Evolutionary conservation across 345 rosid genomes (phyloP), one percentile per base, ranked within the genome.

Genomic region (Erucastrum elatum): DNA sequence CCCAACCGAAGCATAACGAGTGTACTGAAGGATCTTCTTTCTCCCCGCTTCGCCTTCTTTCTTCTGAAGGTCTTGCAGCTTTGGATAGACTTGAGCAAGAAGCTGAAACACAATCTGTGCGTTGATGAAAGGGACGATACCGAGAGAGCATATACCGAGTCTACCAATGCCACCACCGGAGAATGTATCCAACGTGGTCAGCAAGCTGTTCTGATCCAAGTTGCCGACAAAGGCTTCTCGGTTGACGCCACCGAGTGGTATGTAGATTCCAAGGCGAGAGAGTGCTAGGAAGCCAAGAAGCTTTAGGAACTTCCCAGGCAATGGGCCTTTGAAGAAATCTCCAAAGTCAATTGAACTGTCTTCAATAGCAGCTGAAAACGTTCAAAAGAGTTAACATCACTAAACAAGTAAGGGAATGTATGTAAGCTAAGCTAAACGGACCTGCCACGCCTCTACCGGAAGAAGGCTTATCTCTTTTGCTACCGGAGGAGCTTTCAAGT

Each of bases 11-110:
- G 97, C 98, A 67, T 95, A 93, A 51, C 87, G 87, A 72, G 96
- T 93, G 71, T 95, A 93, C 87, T 95, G 93, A 64, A 93, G 93
- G 79, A 95, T 77, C 83, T 93, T 95, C 85, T 95, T 95, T 61
- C 99, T 91, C 65, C 99, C 99, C 0, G 98, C 97, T 88, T 95
- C 98, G 13, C 99, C 99, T 90, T 95, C 99, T 89, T 87, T 86
- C 82, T 95, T 95, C 87, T 93, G 99, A 77, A 95, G 98, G 80
- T 95, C 98, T 89, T 93, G 99, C 85, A 95, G 77, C 85, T 95
- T 95, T n/a, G 99, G 99, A 84, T 93, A 86, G 44, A 95, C 80
- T 85, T 93, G 98, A 64, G 98, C 90, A 77, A 95, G 95, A 85
- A 95, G 99, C 86, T 95, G 99, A 82, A 95, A 93, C 78, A 95